phyloP scores from a whole-genome alignment of 2,329 filamentous ascomycete species.

The Cercospora zeae-maydis region DNA sequence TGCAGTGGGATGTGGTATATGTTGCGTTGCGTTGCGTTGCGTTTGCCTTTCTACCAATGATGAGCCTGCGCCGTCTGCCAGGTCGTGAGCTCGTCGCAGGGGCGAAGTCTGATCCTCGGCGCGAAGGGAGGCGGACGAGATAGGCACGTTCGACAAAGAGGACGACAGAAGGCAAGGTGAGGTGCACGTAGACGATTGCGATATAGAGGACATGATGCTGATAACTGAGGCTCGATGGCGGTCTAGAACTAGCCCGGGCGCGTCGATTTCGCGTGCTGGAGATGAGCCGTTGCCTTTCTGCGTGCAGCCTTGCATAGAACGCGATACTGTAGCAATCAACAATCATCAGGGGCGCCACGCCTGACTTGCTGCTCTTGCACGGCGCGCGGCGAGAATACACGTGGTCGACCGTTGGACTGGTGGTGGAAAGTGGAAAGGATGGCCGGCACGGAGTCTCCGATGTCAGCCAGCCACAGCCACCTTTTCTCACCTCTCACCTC shows the following conservation, averaged over 20 bases:
- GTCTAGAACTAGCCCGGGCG: neutral
- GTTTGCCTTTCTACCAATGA: neutral
- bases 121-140: neutral
- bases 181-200: neutral
- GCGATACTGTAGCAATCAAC: no score
- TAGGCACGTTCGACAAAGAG: neutral
- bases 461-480: neutral
- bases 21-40: no score
- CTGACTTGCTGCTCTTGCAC: neutral
- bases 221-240: no score
- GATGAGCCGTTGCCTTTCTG: neutral
- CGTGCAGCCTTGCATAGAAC: neutral
- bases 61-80: neutral
- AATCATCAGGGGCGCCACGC: neutral
- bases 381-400: no score
- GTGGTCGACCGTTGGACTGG: no score
- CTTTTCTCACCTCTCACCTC: neutral
- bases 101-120: neutral
- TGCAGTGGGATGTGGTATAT: neutral
- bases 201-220: no score
- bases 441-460: neutral
- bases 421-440: neutral
- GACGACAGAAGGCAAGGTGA: no score
- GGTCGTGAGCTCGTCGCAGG: neutral
- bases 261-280: neutral